phyloP scores from a whole-genome alignment of 2,329 filamentous ascomycete species.

The Sporothrix pseudoabietina region DNA sequence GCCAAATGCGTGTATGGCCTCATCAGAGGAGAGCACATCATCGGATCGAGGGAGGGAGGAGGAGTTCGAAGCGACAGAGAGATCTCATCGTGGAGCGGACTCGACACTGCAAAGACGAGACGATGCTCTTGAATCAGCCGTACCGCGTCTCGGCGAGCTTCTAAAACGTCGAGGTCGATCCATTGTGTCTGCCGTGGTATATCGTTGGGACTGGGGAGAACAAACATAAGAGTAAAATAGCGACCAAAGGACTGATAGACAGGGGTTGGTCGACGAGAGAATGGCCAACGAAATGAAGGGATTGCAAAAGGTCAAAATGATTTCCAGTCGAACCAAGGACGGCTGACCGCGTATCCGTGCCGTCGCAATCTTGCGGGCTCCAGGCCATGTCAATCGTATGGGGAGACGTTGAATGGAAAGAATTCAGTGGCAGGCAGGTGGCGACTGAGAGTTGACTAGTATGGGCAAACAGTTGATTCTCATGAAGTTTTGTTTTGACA shows the following conservation, averaged over 20 bases:
- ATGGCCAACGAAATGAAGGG: not conserved
- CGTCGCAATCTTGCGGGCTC: not conserved
- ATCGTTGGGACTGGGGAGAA: not conserved
- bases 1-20: conserved; percentile 3
- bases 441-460: not conserved
- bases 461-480: not conserved
- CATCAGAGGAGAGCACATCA: not conserved
- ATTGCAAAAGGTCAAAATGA: not conserved
- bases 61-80: not conserved
- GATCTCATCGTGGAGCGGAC: not conserved
- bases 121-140: conserved; percentile 6
- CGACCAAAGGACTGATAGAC: not conserved
- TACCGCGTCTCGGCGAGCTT: not conserved
- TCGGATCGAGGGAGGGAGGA: not conserved
- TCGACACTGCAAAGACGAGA: conserved; percentile 1
- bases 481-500: not conserved
- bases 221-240: not conserved
- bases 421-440: not conserved
- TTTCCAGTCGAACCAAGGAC: conserved; percentile 12
- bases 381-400: not conserved
- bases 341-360: conserved; percentile 16
- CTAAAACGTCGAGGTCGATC: not conserved
- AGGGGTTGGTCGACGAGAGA: not conserved
- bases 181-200: not conserved
- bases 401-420: not conserved